A percentile compares a stretch with the other conserved stretches of the same genome.
Evolutionary conservation across 169 alveolate species (phyloP).

Genomic region (Cryptosporidium viatorum): DNA sequence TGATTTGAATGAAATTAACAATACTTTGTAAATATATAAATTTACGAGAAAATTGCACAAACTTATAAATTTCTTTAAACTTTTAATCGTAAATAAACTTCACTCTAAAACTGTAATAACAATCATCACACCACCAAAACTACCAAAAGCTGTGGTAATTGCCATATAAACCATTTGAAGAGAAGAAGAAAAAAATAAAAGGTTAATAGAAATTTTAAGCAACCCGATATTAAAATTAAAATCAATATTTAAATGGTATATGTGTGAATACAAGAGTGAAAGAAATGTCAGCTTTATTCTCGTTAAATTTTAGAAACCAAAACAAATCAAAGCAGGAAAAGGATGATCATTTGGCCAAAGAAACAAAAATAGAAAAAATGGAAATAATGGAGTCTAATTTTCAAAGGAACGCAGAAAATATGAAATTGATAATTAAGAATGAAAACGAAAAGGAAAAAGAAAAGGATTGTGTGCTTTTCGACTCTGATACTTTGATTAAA

Average conservation of each 20-base stretch:
- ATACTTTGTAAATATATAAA: neutral
- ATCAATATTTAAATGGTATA: neutral
- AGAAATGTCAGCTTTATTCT: slow-evolving; percentile 35
- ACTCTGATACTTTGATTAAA: neutral
- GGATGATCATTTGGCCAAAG: neutral
- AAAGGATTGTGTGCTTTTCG: slow-evolving; percentile 17
- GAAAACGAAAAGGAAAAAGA: neutral
- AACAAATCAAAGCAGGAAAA: slow-evolving; percentile 24
- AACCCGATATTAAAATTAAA: neutral
- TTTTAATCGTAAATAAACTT: neutral
- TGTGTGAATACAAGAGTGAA: neutral
- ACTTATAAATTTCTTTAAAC: neutral
- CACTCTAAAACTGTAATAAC: neutral
- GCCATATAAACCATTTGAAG: neutral
- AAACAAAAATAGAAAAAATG: neutral
- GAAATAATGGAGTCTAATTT: slow-evolving; percentile 22
- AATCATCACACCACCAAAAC: neutral
- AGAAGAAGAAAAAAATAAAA: neutral
- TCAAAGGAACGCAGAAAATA: neutral
- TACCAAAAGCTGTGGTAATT: neutral
- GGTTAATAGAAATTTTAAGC: neutral
- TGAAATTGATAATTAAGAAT: neutral
- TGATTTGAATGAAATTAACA: neutral
- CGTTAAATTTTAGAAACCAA: slow-evolving; percentile 45
- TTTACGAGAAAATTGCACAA: neutral